These are phyloP conservation scores for Apiospora arundinis DNA, from an alignment of 2,329 filamentous ascomycete species.

Conservation along the genomic window DNA sequence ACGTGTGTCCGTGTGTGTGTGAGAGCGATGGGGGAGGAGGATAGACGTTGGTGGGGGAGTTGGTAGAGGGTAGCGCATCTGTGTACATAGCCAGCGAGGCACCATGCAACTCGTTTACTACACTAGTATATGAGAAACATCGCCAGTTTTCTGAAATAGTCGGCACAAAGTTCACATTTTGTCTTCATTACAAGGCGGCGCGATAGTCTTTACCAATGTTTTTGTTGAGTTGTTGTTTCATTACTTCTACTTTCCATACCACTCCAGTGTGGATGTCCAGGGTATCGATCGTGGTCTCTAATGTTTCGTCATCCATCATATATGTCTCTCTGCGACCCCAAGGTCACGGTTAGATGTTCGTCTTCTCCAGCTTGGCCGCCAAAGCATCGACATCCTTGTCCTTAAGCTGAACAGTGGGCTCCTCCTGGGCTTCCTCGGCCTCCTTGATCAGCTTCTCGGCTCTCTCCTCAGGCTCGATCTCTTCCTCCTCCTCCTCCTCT, in stretches of 20 bases:
- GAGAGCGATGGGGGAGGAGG: neutral
- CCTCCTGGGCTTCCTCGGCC: conserved; percentile 74
- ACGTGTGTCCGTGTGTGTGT: neutral
- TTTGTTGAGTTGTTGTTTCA: neutral
- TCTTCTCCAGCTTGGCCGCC: conserved; percentile 77
- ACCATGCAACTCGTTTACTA: conserved; percentile 20
- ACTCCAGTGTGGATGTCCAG: conserved; percentile 18
- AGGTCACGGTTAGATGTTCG: conserved; percentile 51
- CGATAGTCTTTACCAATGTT: neutral
- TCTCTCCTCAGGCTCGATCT: conserved; percentile 65
- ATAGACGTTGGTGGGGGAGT: neutral
- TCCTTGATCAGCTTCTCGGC: conserved; percentile 74
- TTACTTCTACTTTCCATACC: conserved; percentile 19
- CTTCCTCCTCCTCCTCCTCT: conserved; percentile 72
- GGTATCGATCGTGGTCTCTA: conserved; percentile 22
- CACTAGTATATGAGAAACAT: conserved; percentile 23
- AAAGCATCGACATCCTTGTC: conserved; percentile 83
- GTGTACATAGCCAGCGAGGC: conserved; percentile 26
- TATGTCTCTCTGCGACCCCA: neutral
- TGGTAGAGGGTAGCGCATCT: conserved; percentile 19
- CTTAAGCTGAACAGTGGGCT: conserved; percentile 73
- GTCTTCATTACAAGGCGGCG: neutral
- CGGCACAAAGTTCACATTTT: neutral
- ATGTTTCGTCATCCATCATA: conserved; percentile 18
- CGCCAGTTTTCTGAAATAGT: conserved; percentile 14